These are phyloP conservation scores for Pestalotiopsis fici DNA, from an alignment of 2,329 filamentous ascomycete genomes.

Conservation along the genomic window DNA sequence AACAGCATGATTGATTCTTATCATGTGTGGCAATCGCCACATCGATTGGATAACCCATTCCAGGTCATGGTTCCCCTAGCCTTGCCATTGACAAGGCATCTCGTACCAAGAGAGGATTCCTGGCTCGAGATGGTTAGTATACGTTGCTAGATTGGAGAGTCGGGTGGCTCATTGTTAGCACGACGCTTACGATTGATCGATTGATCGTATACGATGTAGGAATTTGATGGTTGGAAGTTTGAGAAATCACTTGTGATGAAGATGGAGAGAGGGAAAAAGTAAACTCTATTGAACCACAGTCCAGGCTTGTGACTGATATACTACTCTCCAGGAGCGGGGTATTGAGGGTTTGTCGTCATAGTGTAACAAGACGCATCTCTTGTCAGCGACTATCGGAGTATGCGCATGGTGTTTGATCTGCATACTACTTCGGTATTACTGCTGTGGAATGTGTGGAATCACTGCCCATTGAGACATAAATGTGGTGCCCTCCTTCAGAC, in stretches of 20 bases:
- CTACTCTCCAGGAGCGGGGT: constrained; percentile 2
- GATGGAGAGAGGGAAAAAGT: not conserved
- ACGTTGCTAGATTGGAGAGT: not conserved
- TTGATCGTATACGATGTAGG: not conserved
- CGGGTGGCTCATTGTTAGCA: not conserved
- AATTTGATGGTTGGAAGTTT: not conserved
- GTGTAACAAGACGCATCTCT: not conserved
- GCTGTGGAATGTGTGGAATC: not conserved
- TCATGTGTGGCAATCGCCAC: constrained; percentile 5
- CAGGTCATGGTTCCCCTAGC: constrained; percentile 11
- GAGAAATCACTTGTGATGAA: not conserved
- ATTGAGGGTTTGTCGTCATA: constrained; percentile 6
- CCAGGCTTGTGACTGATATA: not conserved
- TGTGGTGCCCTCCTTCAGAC: constrained; percentile 1
- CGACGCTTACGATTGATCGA: constrained; percentile 5
- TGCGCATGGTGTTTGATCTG: not conserved
- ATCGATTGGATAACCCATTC: constrained; percentile 12
- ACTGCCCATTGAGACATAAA: not conserved
- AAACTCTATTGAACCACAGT: not conserved
- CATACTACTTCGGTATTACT: not conserved
- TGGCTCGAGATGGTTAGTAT: constrained; percentile 3
- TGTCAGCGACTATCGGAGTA: constrained; percentile 6
- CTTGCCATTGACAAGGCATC: constrained; percentile 6
- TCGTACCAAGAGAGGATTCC: constrained; percentile 10
- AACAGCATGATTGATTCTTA: constrained; percentile 17